Percentiles rank a stretch among this genome's conserved stretches.
phyloP scores from a whole-genome alignment of 2,329 filamentous ascomycete species.

The Aspergillus carbonarius region DNA sequence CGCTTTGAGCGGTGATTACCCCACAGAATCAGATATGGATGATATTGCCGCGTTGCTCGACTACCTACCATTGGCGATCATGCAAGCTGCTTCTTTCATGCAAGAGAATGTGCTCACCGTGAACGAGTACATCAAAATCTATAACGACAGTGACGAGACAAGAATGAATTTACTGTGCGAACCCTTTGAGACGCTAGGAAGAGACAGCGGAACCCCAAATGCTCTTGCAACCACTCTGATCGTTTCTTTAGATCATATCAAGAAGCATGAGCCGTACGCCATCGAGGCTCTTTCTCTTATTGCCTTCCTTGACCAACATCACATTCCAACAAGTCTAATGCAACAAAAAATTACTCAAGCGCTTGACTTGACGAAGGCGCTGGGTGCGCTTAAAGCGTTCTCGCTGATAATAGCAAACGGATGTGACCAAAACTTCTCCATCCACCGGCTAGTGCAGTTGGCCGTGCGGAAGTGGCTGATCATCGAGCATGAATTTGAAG shows the following conservation, averaged over 20 bases:
- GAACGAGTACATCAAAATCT: constrained; percentile 15
- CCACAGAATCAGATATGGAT: constrained; percentile 9
- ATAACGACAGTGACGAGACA: constrained; percentile 15
- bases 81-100: constrained; percentile 15
- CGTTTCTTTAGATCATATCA: constrained; percentile 15
- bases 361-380: constrained; percentile 9
- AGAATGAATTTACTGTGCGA: constrained; percentile 15
- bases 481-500: constrained; percentile 6
- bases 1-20: constrained; percentile 1
- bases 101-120: constrained; percentile 13
- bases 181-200: constrained; percentile 13
- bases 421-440: constrained; percentile 7
- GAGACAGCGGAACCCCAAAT: constrained; percentile 10
- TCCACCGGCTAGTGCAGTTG: constrained; percentile 14
- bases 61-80: constrained; percentile 12
- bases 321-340: constrained; percentile 10
- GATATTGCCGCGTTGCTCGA: constrained; percentile 9
- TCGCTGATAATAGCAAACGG: constrained; percentile 10
- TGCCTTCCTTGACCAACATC: constrained; percentile 11
- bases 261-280: constrained; percentile 6
- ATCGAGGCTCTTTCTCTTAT: constrained; percentile 10
- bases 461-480: constrained; percentile 16
- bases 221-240: constrained; percentile 16
- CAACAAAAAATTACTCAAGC: constrained; percentile 3
- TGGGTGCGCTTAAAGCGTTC: constrained; percentile 14